Conservation (phyloP, 2,329 filamentous ascomycete genomes). For the Monosporascus sp. region DNA sequence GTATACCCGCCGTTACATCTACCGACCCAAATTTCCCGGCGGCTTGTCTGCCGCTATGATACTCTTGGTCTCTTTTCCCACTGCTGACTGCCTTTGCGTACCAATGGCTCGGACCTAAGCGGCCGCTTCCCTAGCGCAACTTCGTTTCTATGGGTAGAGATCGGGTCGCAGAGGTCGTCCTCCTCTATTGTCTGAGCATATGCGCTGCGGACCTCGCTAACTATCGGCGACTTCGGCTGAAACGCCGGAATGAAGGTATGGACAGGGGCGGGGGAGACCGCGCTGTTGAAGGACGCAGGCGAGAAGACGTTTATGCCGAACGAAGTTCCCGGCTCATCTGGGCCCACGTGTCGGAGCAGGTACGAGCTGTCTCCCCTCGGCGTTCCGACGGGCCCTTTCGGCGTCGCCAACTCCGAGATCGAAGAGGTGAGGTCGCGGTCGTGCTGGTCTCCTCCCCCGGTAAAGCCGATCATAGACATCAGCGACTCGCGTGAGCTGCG, state of each 20-base stretch:
- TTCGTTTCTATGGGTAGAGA: slow-evolving; percentile 5
- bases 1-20: background rate
- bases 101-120: slow-evolving; percentile 12
- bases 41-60: slow-evolving; percentile 5
- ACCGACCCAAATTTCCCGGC: too few species aligned
- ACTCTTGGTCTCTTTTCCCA: slow-evolving; percentile 20
- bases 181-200: slow-evolving; percentile 32
- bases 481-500: slow-evolving; percentile 37
- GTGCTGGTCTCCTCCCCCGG: slow-evolving; percentile 21
- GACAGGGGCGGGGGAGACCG: slow-evolving; percentile 22
- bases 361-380: slow-evolving; percentile 20
- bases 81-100: slow-evolving; percentile 14
- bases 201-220: slow-evolving; percentile 31
- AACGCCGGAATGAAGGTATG: slow-evolving; percentile 20
- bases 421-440: slow-evolving; percentile 34
- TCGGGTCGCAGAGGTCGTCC: slow-evolving; percentile 28
- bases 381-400: slow-evolving; percentile 13
- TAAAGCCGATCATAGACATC: slow-evolving; percentile 35
- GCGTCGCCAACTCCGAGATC: slow-evolving; percentile 39
- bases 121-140: slow-evolving; percentile 18
- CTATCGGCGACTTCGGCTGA: slow-evolving; percentile 22
- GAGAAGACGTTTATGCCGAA: slow-evolving; percentile 17
- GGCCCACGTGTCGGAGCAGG: slow-evolving; percentile 27
- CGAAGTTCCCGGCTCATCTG: slow-evolving; percentile 28
- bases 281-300: slow-evolving; percentile 2